Conservation (phyloP, 2,329 filamentous ascomycete genomes). For the Fusarium decemcellulare region DNA sequence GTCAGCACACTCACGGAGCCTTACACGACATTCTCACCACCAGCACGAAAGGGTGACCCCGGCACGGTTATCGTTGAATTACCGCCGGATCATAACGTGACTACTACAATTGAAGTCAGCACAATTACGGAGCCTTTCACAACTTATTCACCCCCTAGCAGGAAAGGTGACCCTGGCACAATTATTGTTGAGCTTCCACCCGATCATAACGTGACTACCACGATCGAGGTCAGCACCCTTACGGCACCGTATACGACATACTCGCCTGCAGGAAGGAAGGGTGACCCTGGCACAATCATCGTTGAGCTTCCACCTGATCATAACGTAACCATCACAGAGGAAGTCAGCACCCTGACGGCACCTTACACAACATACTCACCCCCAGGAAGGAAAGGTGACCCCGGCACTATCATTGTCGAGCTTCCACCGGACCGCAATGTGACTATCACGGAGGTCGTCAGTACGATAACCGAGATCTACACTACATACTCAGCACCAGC, state of each 20-base stretch:
- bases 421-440: slow-evolving; percentile 27
- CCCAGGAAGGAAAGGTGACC: slow-evolving; percentile 14
- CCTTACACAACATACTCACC: slow-evolving; percentile 23
- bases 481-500: slow-evolving; percentile 24
- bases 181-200: slow-evolving; percentile 24
- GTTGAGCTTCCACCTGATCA: slow-evolving; percentile 25
- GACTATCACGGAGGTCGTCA: slow-evolving; percentile 20
- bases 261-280: slow-evolving; percentile 12
- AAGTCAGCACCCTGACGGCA: slow-evolving; percentile 13
- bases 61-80: slow-evolving; percentile 29
- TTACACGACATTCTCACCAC: slow-evolving; percentile 11
- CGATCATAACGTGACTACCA: slow-evolving; percentile 25
- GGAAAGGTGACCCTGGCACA: slow-evolving; percentile 21
- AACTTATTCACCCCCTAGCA: slow-evolving; percentile 18
- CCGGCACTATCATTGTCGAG: slow-evolving; percentile 23
- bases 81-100: slow-evolving; percentile 26
- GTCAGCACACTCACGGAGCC: slow-evolving; percentile 15
- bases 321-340: slow-evolving; percentile 27
- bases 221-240: slow-evolving; percentile 14
- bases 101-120: slow-evolving; percentile 6
- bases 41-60: slow-evolving; percentile 19
- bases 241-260: slow-evolving; percentile 23
- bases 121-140: slow-evolving; percentile 13
- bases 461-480: slow-evolving; percentile 14
- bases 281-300: slow-evolving; percentile 23